Evolutionary conservation across 768 basidiomycete species (phyloP), one percentile per base, ranked within the genome.

Genomic region (Panaeolus papilionaceus): DNA sequence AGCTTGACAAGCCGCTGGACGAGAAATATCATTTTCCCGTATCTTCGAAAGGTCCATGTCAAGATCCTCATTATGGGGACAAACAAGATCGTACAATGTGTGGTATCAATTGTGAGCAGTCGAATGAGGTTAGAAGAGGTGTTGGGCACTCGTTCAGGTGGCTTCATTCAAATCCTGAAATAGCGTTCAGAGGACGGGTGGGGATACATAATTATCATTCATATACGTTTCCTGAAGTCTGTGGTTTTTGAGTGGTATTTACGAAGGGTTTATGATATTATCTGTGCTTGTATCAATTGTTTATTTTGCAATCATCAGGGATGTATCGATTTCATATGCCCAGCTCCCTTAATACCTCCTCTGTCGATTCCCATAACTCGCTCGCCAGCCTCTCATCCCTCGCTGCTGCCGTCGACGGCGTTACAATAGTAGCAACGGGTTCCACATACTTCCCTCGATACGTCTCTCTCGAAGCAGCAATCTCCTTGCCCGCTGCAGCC

Each of bases 291-390:
- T 23, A 23, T 23, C 23, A 23, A 40, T 40, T 1, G 39, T 9
- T 40, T 40, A 23, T 23, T 23, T 23, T 1, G 23, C 23, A 23
- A 23, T 23, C 23, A 23, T 23, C 33, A 2, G 33, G 33, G 33
- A 33, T 33, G 33, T 33, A 33, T 33, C 5, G 3, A 33, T 33
- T 33, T 33, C 33, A 33, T 42, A 33, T 33, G 33, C 73, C 75
- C 33, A 79, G 70, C 12, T 74, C 72, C 61, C 70, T 67, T 66
- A 82, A 58, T 11, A 82, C 54, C 16, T 68, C 69, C 71, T 80
- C 77, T 4, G 81, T 80, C 5, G 79, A 80, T 11, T 75, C 72
- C 76, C 80, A 83, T 20, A 84, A 69, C 68, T 84, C 83, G 47
- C 75, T 71, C 40, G 77, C 80, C 62, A 83, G 69, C 65, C 78